A percentile compares a stretch with the other conserved stretches of the same genome.
These are phyloP conservation scores for Lavandula angustifolia DNA, from an alignment of 257 asterid genomes.

Conservation along the genomic window DNA sequence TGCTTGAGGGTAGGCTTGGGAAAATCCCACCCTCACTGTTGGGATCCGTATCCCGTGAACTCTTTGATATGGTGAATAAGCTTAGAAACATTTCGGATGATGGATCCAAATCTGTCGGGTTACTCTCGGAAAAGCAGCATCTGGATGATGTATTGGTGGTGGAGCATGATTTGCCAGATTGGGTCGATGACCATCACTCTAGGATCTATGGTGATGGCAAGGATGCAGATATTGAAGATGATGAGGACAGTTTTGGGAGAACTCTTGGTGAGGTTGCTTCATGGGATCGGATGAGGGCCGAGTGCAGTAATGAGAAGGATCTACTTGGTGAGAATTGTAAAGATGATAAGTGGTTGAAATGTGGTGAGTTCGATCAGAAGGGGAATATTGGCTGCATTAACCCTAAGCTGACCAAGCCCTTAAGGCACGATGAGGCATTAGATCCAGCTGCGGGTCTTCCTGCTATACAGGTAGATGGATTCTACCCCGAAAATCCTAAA, in stretches of 20 bases:
- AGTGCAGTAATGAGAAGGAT: constrained; percentile 65
- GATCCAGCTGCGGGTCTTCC: constrained; percentile 81
- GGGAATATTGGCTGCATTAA: constrained; percentile 58
- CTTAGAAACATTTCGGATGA: constrained; percentile 72
- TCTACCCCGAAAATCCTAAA: constrained; percentile 87
- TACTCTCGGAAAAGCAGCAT: constrained; percentile 71
- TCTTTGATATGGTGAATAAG: constrained; percentile 66
- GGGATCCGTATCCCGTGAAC: constrained; percentile 74
- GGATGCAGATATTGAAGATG: constrained; percentile 88
- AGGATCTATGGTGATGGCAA: constrained; percentile 72
- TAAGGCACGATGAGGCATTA: constrained; percentile 60
- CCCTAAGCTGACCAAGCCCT: constrained; percentile 45
- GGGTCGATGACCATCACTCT: constrained; percentile 85
- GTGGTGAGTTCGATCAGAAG: constrained; percentile 77
- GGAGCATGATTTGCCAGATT: constrained; percentile 92
- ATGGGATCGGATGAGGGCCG: constrained; percentile 85
- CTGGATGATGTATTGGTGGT: constrained; percentile 84
- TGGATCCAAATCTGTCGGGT: constrained; percentile 62
- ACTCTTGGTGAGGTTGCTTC: constrained; percentile 97
- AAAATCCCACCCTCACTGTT: constrained; percentile 57
- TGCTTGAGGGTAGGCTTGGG: constrained; percentile 78
- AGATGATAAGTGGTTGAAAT: constrained; percentile 82
- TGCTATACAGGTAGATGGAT: constrained; percentile 76
- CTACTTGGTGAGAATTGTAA: constrained; percentile 76
- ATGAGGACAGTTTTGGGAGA: constrained; percentile 94